Evolutionary conservation across 2,329 filamentous ascomycete genomes (phyloP), one percentile per base, ranked within the genome.

Genomic region (Arthroderma sp.): DNA sequence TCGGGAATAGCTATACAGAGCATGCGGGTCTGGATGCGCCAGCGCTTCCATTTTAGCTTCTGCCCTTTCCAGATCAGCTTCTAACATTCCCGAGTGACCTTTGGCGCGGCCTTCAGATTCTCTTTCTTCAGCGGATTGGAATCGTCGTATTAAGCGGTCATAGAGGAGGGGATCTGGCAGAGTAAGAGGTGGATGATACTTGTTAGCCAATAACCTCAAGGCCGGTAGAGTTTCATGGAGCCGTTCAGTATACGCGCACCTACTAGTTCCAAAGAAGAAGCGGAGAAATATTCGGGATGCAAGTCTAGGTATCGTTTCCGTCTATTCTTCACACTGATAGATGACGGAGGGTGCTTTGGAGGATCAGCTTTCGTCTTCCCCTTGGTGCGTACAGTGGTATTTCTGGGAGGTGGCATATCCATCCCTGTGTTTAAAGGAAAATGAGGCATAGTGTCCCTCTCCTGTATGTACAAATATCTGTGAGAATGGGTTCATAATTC

Each of bases 41-140:
- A 83, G 64, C 6, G 76, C 78, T 42, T 72, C 75, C 50, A 89
- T 72, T 56, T 84, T 84, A 8, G 81, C 81, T 60, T 93, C 86
- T 10, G 83, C 82, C 29, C 86, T 78, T 48, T 80, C 66, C 5
- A 94, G 68, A 51, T 88, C 85, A 1, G 84, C 79, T 58, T 93
- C 83, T 4, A 94, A 73, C 8, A 83, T 74, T 27, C 83, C 82
- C 1, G 82, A 83, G 60, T 86, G 91, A 7, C 86, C 86, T 58
- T 86, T 86, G 6, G 69, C 66, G 37, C 77, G 77, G 6, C 80
- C 82, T 54, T 89, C 84, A 5, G 73, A 73, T 58, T 86, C 78
- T 43, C 85, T 77, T 64, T 94, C 86, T 3, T 72, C 69, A 2
- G 80, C 66, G 1, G 80, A 80, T 52, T 88, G 84, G 60, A 87